Evolutionary conservation across 176 grass and related monocot genomes (phyloP).

Genomic region (Elymus sibiricus): DNA sequence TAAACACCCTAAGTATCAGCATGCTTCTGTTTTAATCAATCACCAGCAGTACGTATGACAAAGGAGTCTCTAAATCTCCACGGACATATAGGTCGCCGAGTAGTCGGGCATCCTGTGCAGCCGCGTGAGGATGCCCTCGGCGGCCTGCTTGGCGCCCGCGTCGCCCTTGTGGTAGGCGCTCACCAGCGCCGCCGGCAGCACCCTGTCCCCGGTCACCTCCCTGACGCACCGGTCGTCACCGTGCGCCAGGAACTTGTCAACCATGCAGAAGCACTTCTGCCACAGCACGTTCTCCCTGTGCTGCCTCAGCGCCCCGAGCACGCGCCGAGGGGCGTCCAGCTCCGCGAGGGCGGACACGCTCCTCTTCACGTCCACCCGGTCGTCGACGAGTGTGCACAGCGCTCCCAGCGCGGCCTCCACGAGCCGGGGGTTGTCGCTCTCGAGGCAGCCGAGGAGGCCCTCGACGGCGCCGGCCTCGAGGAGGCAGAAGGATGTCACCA

Average conservation of each 20-base stretch:
- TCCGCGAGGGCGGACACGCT: slow-evolving; percentile 42
- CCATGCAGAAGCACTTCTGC: slow-evolving; percentile 67
- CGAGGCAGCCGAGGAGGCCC: slow-evolving; percentile 59
- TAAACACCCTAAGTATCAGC: not conserved
- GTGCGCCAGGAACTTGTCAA: slow-evolving; percentile 65
- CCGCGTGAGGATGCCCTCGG: slow-evolving; percentile 72
- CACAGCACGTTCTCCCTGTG: slow-evolving; percentile 60
- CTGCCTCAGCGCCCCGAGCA: slow-evolving; percentile 57
- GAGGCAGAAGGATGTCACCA: slow-evolving; percentile 58
- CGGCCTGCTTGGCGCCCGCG: slow-evolving; percentile 50
- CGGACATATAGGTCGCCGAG: slow-evolving; percentile 43
- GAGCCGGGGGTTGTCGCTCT: slow-evolving; percentile 50
- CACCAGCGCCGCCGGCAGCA: slow-evolving; percentile 58
- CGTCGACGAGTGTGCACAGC: slow-evolving; percentile 68
- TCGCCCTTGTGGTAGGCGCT: slow-evolving; percentile 71
- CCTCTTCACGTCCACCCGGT: slow-evolving; percentile 67
- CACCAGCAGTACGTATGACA: not conserved
- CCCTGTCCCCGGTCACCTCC: slow-evolving; percentile 57
- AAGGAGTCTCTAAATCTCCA: slow-evolving; percentile 33
- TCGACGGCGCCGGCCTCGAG: slow-evolving; percentile 49
- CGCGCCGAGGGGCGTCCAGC: slow-evolving; percentile 29
- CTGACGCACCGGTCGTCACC: slow-evolving; percentile 42
- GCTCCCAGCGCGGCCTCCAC: slow-evolving; percentile 67
- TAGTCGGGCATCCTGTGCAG: slow-evolving; percentile 60
- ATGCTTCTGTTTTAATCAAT: not conserved